These are phyloP conservation scores for Gossypium herbaceum DNA, from an alignment of 345 rosid species.

Conservation along the genomic window DNA sequence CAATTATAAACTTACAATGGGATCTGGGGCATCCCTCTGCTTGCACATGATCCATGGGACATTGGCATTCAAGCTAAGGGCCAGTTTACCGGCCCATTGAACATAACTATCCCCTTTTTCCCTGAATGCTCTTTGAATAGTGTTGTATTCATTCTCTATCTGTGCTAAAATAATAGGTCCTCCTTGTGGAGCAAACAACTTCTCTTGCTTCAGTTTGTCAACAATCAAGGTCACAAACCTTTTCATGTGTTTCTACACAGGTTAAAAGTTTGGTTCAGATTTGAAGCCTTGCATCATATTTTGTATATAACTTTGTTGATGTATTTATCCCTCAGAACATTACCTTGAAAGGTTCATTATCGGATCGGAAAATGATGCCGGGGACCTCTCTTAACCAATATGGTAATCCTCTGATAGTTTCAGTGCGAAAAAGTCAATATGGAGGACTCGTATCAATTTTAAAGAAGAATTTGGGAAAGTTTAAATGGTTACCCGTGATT, in stretches of 20 bases:
- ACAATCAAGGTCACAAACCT: slow-evolving; percentile 41
- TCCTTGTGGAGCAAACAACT: slow-evolving; percentile 70
- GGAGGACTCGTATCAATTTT: neutral
- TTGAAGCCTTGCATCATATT: neutral
- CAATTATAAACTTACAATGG: slow-evolving; percentile 41
- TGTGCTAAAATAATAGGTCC: slow-evolving; percentile 74
- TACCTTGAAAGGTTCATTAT: slow-evolving; percentile 85
- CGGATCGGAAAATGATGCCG: slow-evolving; percentile 59
- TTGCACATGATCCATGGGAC: slow-evolving; percentile 97
- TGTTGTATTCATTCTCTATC: slow-evolving; percentile 90
- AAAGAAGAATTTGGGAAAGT: neutral
- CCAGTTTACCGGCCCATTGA: slow-evolving; percentile 72
- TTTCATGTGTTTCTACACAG: slow-evolving; percentile 53
- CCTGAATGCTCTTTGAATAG: slow-evolving; percentile 60
- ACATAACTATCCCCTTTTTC: slow-evolving; percentile 54
- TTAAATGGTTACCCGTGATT: slow-evolving; percentile 65
- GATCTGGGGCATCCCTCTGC: slow-evolving; percentile 81
- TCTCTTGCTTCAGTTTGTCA: slow-evolving; percentile 37
- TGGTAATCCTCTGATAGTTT: slow-evolving; percentile 66
- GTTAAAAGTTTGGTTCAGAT: neutral
- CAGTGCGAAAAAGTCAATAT: neutral
- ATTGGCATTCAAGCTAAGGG: slow-evolving; percentile 42
- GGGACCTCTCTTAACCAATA: slow-evolving; percentile 84
- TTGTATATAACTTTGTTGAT: neutral
- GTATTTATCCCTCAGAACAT: neutral